Evolutionary conservation across 2,329 filamentous ascomycete genomes (phyloP), one percentile per base, ranked within the genome.

Genomic region (Alternaria tenuissima): DNA sequence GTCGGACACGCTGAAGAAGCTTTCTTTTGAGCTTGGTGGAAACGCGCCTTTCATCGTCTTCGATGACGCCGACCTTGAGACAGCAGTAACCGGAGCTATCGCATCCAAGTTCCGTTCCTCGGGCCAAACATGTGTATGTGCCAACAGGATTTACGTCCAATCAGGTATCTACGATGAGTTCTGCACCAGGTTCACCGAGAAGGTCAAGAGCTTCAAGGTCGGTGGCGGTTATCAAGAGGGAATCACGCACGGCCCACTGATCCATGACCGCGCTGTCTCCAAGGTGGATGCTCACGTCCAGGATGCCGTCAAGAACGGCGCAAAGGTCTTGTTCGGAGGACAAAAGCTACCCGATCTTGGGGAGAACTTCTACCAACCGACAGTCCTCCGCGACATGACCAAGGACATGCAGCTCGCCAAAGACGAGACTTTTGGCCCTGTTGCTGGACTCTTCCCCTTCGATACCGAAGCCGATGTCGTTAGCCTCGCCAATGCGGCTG

Each of bases 41-140:
- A 98, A 98, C 77, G 92, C 94, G 0, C 94, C 94, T 1, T 96
- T 97, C 77, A 97, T 98, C 67, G 93, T 98, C 34, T 98, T 98
- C 74, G 93, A 98, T 73, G 94, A 98, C 73, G 92, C 94, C 20
- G 92, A 98, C 75, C 81, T 98, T 20, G 94, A 97, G 60, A 82
- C 84, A 5, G 95, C 95, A 3, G 93, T 98, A 1, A 82, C 88
- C 0, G 94, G 94, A 26, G 93, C 93, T 48, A 87, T 98, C 55
- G 83, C 89, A 24, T 94, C 88, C 73, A 99, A 98, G 79, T 98
- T 98, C 87, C 91, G 95, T 55, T 93, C 90, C 38, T 96, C 92
- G 0, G 95, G 95, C 36, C 95, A 99, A 84, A 98, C 95, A 0
- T 99, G 95, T 78, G 94, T 98, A 5, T 84, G 83, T 65, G 84